Base-by-base conservation (phyloP, 1,284 basidiomycete species). In the Pseudozyma sp. region DNA sequence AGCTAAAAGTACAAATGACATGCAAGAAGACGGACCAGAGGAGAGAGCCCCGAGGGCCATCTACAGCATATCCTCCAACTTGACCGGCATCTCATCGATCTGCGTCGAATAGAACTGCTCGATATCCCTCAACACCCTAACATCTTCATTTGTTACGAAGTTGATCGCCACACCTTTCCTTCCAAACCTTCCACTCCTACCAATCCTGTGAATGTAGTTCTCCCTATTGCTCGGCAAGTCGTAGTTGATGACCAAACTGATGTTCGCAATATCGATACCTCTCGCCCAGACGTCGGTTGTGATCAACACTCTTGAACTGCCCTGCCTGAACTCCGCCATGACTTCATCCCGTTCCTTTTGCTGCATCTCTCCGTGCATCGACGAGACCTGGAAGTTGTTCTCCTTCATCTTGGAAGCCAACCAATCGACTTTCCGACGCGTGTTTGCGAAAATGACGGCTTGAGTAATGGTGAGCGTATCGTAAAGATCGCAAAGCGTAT, bases 371-470 rank as follows among this genome's bases (percentile, higher is more conserved):
- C 97, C 97, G 77, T 97, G 95, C 87, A 87, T 87, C 59, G 76
- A 73, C 61, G 66, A 80, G 47, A 85, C 64, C 58, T 77, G 74
- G 57, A 83, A 85, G 48, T 83, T 79, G 75, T 76, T 77, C 52
- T 92, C 91, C 64, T 94, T 91, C 93, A 99, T 95, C 87, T 99
- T 99, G 87, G 97, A 95, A 43, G 96, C 97, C 61, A 99, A 86
- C 96, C 97, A 99, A 85, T 99, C 97, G 64, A 99, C 96, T 91
- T 99, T 99, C 87, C 96, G 89, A 79, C 94, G 89, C 6, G 96
- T 99, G 88, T 99, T 99, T 88, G 97, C 99, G 89, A 99, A 99
- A 84, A 99, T 98, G 86, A 99, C 96, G 34, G 97, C 96, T 88
- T 99, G 97, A 0, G 97, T 99, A 86, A 99, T 99, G 35, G 97